Evolutionary conservation across 345 rosid genomes (phyloP).

Genomic region (Turritis glabra): DNA sequence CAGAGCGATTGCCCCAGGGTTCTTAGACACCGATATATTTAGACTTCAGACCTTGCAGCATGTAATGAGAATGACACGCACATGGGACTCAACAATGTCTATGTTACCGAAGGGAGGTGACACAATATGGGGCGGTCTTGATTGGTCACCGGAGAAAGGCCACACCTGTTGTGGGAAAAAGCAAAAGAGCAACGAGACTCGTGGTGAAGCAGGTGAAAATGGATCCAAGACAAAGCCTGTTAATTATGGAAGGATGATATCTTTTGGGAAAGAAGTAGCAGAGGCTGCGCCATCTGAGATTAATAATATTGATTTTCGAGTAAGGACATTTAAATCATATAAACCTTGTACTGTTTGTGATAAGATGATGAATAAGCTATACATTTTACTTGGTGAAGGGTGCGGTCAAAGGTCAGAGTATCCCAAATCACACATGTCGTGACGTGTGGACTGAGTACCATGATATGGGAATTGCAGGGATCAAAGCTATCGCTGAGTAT

Average conservation of each 20-base stretch:
- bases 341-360: not conserved
- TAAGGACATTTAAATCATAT: slow-evolving; percentile 39
- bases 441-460: slow-evolving; percentile 97
- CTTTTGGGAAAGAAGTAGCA: slow-evolving; percentile 81
- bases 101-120: slow-evolving; percentile 96
- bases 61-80: slow-evolving; percentile 78
- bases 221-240: slow-evolving; percentile 45
- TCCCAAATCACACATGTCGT: slow-evolving; percentile 66
- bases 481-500: slow-evolving; percentile 78
- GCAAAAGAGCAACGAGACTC: slow-evolving; percentile 50
- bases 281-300: slow-evolving; percentile 67
- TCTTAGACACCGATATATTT: slow-evolving; percentile 78
- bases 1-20: slow-evolving; percentile 95
- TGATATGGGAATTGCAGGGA: slow-evolving; percentile 86
- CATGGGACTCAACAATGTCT: slow-evolving; percentile 98
- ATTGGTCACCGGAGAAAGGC: slow-evolving; percentile 90
- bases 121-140: slow-evolving; percentile 92
- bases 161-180: slow-evolving; percentile 46
- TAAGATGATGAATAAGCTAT: not conserved
- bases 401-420: slow-evolving; percentile 71
- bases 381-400: slow-evolving; percentile 50
- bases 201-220: slow-evolving; percentile 38
- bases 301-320: slow-evolving; percentile 79
- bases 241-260: slow-evolving; percentile 84
- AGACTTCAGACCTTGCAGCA: slow-evolving; percentile 82